Evolutionary conservation across 1,284 basidiomycete genomes (phyloP).

Genomic region (Malassezia equina): DNA sequence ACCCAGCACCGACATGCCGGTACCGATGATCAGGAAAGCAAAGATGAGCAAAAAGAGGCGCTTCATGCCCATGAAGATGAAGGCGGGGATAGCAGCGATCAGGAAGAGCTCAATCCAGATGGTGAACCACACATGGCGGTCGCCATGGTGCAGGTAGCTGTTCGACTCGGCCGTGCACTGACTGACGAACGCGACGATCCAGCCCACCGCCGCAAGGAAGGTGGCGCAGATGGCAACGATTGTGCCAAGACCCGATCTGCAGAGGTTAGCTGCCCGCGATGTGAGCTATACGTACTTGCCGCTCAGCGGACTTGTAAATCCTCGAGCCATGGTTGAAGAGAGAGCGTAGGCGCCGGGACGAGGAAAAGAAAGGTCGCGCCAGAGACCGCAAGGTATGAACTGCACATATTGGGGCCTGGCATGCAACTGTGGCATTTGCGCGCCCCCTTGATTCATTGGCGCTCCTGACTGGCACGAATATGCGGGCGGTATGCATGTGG

Average conservation of each 20-base stretch:
- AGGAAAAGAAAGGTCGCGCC: background rate
- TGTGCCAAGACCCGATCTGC: background rate
- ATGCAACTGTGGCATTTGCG: background rate
- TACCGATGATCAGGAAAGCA: slow-evolving; percentile 65
- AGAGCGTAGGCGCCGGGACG: background rate
- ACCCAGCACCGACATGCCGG: slow-evolving; percentile 67
- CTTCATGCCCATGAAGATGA: background rate
- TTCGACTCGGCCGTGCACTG: slow-evolving; percentile 48
- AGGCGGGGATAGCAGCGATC: background rate
- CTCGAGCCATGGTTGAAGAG: background rate
- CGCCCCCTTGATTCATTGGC: background rate
- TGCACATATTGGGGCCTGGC: background rate
- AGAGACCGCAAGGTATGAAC: background rate
- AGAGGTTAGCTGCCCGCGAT: background rate
- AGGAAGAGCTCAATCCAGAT: slow-evolving; percentile 50
- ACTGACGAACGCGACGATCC: slow-evolving; percentile 84
- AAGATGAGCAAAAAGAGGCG: slow-evolving; percentile 1
- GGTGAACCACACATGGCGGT: slow-evolving; percentile 69
- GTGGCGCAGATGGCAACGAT: slow-evolving; percentile 2
- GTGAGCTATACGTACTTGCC: background rate
- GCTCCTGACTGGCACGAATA: background rate
- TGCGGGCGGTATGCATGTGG: background rate
- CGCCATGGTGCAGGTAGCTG: slow-evolving; percentile 53
- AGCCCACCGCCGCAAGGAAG: slow-evolving; percentile 68
- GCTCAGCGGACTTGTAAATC: background rate